Evolutionary conservation across 2,329 filamentous ascomycete genomes (phyloP).

Genomic region (Cercospora berteroae): DNA sequence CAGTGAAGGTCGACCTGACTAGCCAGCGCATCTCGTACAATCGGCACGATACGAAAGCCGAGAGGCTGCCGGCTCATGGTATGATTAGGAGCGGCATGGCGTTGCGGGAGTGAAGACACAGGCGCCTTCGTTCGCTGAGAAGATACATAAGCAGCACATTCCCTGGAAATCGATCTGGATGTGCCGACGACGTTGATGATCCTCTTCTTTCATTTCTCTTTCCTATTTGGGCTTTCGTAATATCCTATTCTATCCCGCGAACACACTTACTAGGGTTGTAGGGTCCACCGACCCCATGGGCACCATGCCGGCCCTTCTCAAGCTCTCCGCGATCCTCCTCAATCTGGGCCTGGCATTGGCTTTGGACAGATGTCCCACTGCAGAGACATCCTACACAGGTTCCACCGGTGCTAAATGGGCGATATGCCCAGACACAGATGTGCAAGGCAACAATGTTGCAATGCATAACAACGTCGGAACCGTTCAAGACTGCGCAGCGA

Average conservation of each 20-base stretch:
- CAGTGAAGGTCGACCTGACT: background rate
- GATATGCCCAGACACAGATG: background rate
- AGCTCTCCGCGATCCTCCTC: background rate
- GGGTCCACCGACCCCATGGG: background rate
- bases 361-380: background rate
- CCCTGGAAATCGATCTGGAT: background rate
- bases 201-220: background rate
- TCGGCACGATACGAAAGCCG: background rate
- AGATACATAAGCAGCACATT: background rate
- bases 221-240: background rate
- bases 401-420: background rate
- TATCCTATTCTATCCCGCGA: background rate
- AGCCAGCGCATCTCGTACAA: background rate
- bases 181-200: background rate
- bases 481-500: background rate
- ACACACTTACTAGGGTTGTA: background rate
- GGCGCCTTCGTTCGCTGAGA: background rate
- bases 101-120: background rate
- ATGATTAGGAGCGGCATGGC: background rate
- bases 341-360: background rate
- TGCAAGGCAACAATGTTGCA: background rate
- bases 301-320: background rate
- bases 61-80: background rate
- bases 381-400: background rate
- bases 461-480: conserved; percentile 1